Evolutionary conservation across 495 filamentous ascomycete genomes (phyloP), one percentile per base, ranked within the genome.

Genomic region (Neurospora hispaniola): DNA sequence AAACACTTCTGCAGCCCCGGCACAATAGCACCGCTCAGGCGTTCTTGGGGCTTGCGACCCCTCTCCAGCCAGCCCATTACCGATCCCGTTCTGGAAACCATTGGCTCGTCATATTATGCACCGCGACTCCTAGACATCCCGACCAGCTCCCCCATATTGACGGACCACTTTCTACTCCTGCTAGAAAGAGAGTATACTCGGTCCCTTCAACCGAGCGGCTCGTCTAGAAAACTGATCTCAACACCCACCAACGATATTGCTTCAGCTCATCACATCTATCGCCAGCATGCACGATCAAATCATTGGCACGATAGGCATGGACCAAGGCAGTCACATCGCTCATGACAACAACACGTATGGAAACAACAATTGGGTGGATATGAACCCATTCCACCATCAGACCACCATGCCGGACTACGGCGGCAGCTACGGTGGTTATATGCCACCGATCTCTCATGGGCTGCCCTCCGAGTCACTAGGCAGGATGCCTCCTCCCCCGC

Each of bases 251-350:
- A 76, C 74, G 71, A 73, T 71, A 44, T 76, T 74, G 71, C 42
- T 74, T 71, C 79, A 73, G 79, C 81, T 80, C 77, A 84, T 83
- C 79, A 73, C 73, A 77, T 76, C 73, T 69, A 75, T 74, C 72
- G 46, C 72, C 79, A 84, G 76, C 73, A 86, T 86, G 85, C 83
- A 86, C 78, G 85, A 85, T 78, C 82, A 82, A 72, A 83, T 85
- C 77, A 80, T 83, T 75, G 80, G 80, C 75, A 81, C 83, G 73
- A 81, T 80, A 73, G 82, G 80, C 76, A 81, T 85, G 79, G 84
- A 83, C 77, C 85, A 83, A 75, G 84, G 85, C 77, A 81, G 78
- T 78, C 83, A 84, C 76, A 70, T 85, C 72, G 78, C 83, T 71
- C 84, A 82, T 66, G 83, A 85, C 75, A 83, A 80, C 77, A 76